Conservation (phyloP, 2,329 filamentous ascomycete genomes). For the Elsinoe batatas region DNA sequence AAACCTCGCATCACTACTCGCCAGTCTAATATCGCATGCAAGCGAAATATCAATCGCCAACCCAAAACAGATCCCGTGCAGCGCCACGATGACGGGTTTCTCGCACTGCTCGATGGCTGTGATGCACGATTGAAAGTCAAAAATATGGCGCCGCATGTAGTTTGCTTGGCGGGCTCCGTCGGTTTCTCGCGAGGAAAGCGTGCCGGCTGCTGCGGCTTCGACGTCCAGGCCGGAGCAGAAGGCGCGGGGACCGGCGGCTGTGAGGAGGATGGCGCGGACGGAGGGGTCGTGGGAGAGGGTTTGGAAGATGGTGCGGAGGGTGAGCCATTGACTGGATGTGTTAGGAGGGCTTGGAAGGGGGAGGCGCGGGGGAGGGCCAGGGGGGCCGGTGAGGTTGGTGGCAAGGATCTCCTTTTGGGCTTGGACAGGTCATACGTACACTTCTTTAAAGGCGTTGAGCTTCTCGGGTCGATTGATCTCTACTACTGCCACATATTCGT, state of each 20-base stretch:
- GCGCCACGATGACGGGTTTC: conserved; percentile 76
- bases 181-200: not conserved
- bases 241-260: conserved; percentile 69
- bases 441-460: conserved; percentile 76
- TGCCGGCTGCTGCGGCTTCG: conserved; percentile 2
- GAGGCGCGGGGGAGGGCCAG: not conserved
- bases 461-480: conserved; percentile 82
- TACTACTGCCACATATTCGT: conserved; percentile 71
- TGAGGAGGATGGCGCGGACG: conserved; percentile 68
- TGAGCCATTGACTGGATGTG: conserved; percentile 63
- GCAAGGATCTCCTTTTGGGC: not conserved
- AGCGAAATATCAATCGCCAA: conserved; percentile 61
- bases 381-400: not conserved
- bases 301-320: conserved; percentile 63
- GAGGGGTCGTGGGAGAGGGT: conserved; percentile 61
- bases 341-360: not conserved
- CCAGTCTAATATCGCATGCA: conserved; percentile 62
- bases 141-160: conserved; percentile 55
- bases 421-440: conserved; percentile 31
- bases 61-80: conserved; percentile 71
- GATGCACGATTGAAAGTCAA: conserved; percentile 73
- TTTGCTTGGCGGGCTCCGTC: conserved; percentile 21
- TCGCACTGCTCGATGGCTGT: conserved; percentile 71
- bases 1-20: conserved; percentile 46
- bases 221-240: conserved; percentile 86